Base-by-base conservation (phyloP, 768 basidiomycete genomes). In the Macrolepiota albuminosa region DNA sequence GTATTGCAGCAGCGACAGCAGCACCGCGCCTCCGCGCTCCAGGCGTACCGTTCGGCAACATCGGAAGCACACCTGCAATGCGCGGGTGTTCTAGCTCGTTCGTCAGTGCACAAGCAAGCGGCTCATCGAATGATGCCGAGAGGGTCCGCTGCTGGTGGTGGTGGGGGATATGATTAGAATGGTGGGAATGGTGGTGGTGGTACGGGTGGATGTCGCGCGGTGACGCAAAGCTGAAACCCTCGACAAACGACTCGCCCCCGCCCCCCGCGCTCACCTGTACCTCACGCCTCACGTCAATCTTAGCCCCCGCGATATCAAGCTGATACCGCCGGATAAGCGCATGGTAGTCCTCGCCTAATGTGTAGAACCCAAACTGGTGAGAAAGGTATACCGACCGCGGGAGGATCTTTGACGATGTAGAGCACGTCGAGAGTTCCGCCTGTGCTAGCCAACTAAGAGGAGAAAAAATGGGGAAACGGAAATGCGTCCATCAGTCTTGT, bases 311-410 rank as follows among this genome's bases (percentile, higher is more conserved):
- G 37, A 87, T 76, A 58, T 85, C 84, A 49, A 89, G 77, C 56
- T 84, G 82, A 61, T 82, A 83, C 4, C 80, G 78, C 37, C 85
- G 84, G 40, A 88, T 82, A n/a, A 90, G 82, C 0, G 90, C 87
- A 58, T 92, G 86, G 67, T 93, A 91, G 64, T 93, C 87, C 62
- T 88, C 84, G 13, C 84, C 84, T 0, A 93, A 79, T 2, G 84
- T 80, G 65, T 84, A 81, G 76, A 96, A 96, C 11, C 86, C 78
- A 69, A 96, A 92, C 61, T 95, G 92, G 64, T 93, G 90, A 0
- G 86, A 84, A 18, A 92, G 84, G 71, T 96, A 96, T 34, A 97
- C 79, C 0, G 90, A 79, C 0, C 86, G 81, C 6, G 93, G 89
- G 0, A 91, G 79, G 39, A 91, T 76, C 2, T 72, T 76, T 0